phyloP scores from a whole-genome alignment of 768 basidiomycete species.

The Boletus sp. region DNA sequence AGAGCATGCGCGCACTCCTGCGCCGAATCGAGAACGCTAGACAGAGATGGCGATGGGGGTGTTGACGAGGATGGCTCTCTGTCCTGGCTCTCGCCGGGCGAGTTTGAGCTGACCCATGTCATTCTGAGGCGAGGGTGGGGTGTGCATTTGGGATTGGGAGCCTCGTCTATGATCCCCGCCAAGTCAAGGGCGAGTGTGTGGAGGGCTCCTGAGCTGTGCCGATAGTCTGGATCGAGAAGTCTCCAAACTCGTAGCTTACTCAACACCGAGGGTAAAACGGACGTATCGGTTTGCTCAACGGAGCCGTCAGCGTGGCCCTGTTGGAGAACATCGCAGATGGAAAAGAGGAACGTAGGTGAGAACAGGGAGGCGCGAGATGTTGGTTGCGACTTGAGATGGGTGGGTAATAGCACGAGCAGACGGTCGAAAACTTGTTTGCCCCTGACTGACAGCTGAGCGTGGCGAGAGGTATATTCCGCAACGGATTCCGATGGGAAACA shows the following conservation, averaged over 20 bases:
- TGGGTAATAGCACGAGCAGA: constrained; percentile 15
- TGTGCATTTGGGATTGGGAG: background rate
- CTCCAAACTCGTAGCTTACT: constrained; percentile 24
- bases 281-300: background rate
- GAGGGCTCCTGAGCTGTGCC: constrained; percentile 9
- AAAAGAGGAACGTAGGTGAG: constrained; percentile 19
- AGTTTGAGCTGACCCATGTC: constrained; percentile 16
- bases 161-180: constrained; percentile 9
- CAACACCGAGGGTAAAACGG: constrained; percentile 23
- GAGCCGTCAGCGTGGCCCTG: background rate
- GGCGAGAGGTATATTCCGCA: background rate
- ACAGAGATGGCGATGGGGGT: constrained; percentile 3
- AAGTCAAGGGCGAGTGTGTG: constrained; percentile 20
- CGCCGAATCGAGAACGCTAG: background rate
- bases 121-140: constrained; percentile 12
- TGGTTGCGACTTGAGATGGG: constrained; percentile 4
- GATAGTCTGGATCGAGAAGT: constrained; percentile 17
- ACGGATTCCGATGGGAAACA: background rate
- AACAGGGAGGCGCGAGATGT: background rate
- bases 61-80: background rate
- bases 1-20: constrained; percentile 1
- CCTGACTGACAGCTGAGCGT: constrained; percentile 7
- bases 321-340: constrained; percentile 21
- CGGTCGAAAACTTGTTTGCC: constrained; percentile 9
- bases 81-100: constrained; percentile 1